phyloP scores from a whole-genome alignment of 2,329 filamentous ascomycete species.

The Alternaria solani region DNA sequence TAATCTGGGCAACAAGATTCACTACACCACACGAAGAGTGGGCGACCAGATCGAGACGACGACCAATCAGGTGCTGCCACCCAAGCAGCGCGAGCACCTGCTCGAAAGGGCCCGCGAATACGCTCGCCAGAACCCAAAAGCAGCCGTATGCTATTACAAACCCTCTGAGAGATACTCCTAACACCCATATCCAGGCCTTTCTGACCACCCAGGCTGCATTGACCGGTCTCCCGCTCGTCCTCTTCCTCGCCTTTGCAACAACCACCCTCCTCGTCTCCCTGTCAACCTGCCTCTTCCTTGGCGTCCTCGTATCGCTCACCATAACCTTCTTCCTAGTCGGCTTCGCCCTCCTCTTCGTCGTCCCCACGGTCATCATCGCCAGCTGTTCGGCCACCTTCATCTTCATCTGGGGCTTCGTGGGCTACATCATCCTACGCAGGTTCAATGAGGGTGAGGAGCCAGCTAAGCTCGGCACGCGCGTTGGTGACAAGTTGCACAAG shows the following conservation, averaged over 20 bases:
- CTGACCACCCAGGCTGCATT: constrained; percentile 70
- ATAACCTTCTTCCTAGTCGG: constrained; percentile 75
- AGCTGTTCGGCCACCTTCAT: constrained; percentile 68
- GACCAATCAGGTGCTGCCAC: constrained; percentile 65
- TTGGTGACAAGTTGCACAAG: constrained; percentile 28
- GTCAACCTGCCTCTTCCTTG: constrained; percentile 65
- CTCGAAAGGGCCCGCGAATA: constrained; percentile 64
- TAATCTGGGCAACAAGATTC: constrained; percentile 25
- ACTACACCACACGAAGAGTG: constrained; percentile 23
- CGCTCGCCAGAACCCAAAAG: constrained; percentile 69
- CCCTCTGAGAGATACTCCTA: neutral
- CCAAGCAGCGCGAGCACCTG: constrained; percentile 66
- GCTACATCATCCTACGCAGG: constrained; percentile 59
- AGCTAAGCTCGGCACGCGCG: constrained; percentile 25
- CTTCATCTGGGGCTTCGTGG: constrained; percentile 67
- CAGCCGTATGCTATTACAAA: constrained; percentile 64
- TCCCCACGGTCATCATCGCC: constrained; percentile 73
- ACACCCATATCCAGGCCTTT: constrained; percentile 65
- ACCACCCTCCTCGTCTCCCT: constrained; percentile 70
- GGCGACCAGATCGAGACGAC: constrained; percentile 42
- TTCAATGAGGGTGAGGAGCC: constrained; percentile 36
- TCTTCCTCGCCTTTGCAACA: constrained; percentile 73
- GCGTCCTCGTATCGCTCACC: constrained; percentile 59
- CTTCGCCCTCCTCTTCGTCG: constrained; percentile 70
- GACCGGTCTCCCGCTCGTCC: constrained; percentile 70